phyloP scores from a whole-genome alignment of 1,284 basidiomycete genomes.

The Microbotryum intermedium region DNA sequence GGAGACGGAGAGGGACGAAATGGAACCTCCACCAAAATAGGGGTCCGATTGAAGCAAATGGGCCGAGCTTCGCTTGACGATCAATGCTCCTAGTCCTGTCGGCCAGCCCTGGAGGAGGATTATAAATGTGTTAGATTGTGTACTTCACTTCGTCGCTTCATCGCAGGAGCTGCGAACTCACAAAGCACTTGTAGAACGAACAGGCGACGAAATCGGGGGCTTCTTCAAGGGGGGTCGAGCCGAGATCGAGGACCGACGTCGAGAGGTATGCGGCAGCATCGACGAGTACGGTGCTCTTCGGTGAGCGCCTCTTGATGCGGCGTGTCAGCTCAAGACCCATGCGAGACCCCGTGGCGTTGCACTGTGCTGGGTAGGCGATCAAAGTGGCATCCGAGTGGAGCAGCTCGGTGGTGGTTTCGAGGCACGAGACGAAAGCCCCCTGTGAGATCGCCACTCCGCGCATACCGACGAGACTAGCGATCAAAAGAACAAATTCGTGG shows the following conservation, averaged over 20 bases:
- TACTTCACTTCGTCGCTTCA: background rate
- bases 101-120: constrained; percentile 51
- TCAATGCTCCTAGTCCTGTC: constrained; percentile 68
- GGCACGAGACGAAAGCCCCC: constrained; percentile 54
- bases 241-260: constrained; percentile 57
- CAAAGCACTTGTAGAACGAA: constrained; percentile 79
- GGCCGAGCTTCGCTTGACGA: constrained; percentile 59
- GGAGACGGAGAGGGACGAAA: constrained; percentile 69
- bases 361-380: constrained; percentile 24
- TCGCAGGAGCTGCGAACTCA: background rate
- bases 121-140: background rate
- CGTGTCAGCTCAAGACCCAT: constrained; percentile 9
- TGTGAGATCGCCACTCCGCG: constrained; percentile 55
- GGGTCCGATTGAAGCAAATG: constrained; percentile 50
- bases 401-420: constrained; percentile 39
- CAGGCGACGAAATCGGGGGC: constrained; percentile 69
- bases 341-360: constrained; percentile 23
- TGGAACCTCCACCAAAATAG: constrained; percentile 76
- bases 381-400: constrained; percentile 14
- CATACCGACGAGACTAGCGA: constrained; percentile 62
- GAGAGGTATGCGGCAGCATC: constrained; percentile 39
- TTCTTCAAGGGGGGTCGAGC: constrained; percentile 65
- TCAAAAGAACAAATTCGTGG: background rate
- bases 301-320: constrained; percentile 15
- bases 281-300: constrained; percentile 27